Evolutionary conservation across 1,284 basidiomycete species (phyloP).

Genomic region (Apiotrichum mycotoxinovorans): DNA sequence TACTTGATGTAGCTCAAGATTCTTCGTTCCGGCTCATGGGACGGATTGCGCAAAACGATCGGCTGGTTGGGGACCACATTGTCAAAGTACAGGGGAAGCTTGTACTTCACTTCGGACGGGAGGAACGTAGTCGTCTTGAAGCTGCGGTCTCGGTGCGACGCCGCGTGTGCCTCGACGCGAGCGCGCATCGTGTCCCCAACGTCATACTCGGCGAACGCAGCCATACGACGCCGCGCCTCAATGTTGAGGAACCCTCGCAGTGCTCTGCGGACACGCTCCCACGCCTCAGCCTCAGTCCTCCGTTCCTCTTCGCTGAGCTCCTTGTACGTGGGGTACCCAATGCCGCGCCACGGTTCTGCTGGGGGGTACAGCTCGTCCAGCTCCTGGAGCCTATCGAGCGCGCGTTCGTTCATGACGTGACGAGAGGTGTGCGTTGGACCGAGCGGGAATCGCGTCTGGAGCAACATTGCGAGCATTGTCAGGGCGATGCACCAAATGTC

Average conservation of each 20-base stretch:
- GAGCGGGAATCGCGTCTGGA: conserved; percentile 55
- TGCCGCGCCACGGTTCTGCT: conserved; percentile 29
- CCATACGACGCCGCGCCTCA: conserved; percentile 52
- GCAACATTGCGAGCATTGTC: conserved; percentile 55
- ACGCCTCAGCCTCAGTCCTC: conserved; percentile 31
- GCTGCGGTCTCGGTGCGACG: conserved; percentile 13
- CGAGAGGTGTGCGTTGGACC: conserved; percentile 54
- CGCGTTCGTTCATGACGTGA: conserved; percentile 52
- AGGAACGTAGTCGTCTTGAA: conserved; percentile 56
- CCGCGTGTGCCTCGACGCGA: conserved; percentile 27
- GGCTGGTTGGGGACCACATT: conserved; percentile 8
- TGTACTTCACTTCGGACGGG: conserved; percentile 52
- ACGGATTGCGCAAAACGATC: conserved; percentile 45
- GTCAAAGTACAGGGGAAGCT: conserved; percentile 47
- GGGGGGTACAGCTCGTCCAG: conserved; percentile 47
- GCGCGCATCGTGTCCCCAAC: conserved; percentile 29
- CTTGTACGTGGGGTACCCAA: conserved; percentile 1
- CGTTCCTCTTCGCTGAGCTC: conserved; percentile 20
- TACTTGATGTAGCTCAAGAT: conserved; percentile 52
- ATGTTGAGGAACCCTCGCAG: conserved; percentile 53
- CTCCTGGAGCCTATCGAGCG: conserved; percentile 51
- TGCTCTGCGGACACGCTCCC: conserved; percentile 47
- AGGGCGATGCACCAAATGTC: conserved; percentile 59
- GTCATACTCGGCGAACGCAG: conserved; percentile 49
- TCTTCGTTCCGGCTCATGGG: conserved; percentile 40